phyloP scores from a whole-genome alignment of 345 rosid genomes.

The Carallia pectinifolia region DNA sequence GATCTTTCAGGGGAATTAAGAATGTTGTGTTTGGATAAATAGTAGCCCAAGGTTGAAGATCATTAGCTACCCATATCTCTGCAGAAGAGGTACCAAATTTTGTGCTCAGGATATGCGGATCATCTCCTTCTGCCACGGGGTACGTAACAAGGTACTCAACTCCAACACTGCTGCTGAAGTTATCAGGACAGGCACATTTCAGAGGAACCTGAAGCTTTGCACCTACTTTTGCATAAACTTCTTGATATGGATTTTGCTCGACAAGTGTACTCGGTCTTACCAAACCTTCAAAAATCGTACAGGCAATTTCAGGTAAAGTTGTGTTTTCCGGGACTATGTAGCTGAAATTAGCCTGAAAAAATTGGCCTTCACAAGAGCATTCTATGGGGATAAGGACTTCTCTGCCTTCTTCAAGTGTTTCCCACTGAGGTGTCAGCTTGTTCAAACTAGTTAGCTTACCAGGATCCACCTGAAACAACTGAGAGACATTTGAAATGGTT shows the following conservation, averaged over 20 bases:
- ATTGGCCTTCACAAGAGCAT: constrained; percentile 40
- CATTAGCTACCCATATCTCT: constrained; percentile 41
- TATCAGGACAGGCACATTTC: constrained; percentile 59
- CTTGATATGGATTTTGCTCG: constrained; percentile 28
- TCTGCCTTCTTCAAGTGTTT: constrained; percentile 32
- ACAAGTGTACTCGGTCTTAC: constrained; percentile 29
- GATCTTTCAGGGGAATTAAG: constrained; percentile 38
- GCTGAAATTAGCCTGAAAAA: constrained; percentile 33
- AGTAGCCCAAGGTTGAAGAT: constrained; percentile 34
- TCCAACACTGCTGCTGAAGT: neutral
- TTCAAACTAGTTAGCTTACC: constrained; percentile 30
- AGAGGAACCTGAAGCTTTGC: constrained; percentile 39
- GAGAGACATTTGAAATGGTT: constrained; percentile 32
- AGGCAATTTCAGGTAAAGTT: constrained; percentile 35
- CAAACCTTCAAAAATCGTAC: constrained; percentile 46
- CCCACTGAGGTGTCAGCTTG: constrained; percentile 18
- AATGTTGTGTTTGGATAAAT: constrained; percentile 48
- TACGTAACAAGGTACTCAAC: constrained; percentile 46
- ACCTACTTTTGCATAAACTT: constrained; percentile 16
- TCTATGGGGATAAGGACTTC: constrained; percentile 48
- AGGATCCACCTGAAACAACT: constrained; percentile 32
- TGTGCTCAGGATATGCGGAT: constrained; percentile 12
- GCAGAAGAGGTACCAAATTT: constrained; percentile 33
- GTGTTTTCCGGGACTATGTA: constrained; percentile 25
- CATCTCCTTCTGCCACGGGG: constrained; percentile 48